Percentiles rank a stretch among this genome's conserved stretches.
Conservation (phyloP, 139 green algal species). For the Chlamydomonas eustigma region DNA sequence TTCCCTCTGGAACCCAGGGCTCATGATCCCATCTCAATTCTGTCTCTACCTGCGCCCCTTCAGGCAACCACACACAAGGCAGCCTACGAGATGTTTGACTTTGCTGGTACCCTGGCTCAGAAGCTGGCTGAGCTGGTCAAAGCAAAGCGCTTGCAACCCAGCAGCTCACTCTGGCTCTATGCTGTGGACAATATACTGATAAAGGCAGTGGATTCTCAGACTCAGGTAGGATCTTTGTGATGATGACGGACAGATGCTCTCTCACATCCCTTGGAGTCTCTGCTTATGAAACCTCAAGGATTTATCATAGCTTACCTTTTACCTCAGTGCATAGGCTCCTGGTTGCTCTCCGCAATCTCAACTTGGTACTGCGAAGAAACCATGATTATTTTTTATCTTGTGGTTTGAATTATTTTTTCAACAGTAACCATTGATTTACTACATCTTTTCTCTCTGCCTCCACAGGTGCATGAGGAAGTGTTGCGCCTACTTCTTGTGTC, state of each 20-base stretch:
- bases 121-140: constrained; percentile 35
- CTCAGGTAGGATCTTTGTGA: constrained; percentile 55
- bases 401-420: no score
- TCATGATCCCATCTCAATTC: no score
- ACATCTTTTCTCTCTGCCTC: not conserved
- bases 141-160: constrained; percentile 19
- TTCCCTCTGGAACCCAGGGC: no score
- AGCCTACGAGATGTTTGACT: constrained; percentile 20
- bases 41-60: not conserved
- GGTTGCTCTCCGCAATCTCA: no score
- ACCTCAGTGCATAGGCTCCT: no score
- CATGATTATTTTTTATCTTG: no score
- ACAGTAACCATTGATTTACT: no score
- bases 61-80: not conserved
- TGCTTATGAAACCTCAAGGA: no score
- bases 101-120: constrained; percentile 23
- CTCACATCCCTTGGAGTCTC: no score
- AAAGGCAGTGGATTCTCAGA: constrained; percentile 52
- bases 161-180: constrained; percentile 43
- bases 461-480: constrained; percentile 70
- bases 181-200: constrained; percentile 61
- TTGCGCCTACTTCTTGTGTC: constrained; percentile 65
- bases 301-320: no score
- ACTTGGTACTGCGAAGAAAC: no score
- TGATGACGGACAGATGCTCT: no score